Evolutionary conservation across 2,329 filamentous ascomycete genomes (phyloP).

Genomic region (Pseudogymnoascus sp.): DNA sequence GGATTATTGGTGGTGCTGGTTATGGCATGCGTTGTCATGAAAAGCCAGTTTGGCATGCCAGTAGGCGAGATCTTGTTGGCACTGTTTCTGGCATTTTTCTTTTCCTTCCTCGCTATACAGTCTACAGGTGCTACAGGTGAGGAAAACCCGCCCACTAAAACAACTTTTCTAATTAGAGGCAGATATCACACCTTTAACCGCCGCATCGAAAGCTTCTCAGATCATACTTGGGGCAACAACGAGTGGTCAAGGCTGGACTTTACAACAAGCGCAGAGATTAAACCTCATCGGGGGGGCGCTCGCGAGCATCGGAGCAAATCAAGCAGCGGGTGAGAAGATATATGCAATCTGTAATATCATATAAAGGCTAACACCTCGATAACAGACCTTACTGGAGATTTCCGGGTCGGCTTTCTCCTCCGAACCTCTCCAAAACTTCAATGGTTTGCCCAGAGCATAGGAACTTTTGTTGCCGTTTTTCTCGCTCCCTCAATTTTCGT

Average conservation of each 20-base stretch:
- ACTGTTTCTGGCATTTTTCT: slow-evolving; percentile 1
- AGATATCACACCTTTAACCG: neutral
- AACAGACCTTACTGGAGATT: neutral
- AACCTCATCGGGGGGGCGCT: neutral
- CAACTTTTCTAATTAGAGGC: neutral
- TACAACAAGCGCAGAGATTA: neutral
- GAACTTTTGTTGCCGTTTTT: slow-evolving; percentile 17
- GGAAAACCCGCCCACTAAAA: neutral
- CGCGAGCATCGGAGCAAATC: neutral
- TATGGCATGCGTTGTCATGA: slow-evolving; percentile 5
- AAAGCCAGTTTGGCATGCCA: neutral
- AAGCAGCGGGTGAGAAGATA: neutral
- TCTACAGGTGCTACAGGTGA: neutral
- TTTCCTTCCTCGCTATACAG: slow-evolving; percentile 5
- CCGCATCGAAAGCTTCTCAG: neutral
- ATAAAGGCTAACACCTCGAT: neutral
- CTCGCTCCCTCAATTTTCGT: slow-evolving; percentile 17
- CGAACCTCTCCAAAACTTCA: slow-evolving; percentile 3
- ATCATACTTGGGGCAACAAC: slow-evolving; percentile 5
- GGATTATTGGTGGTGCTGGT: neutral
- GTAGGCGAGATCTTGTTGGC: slow-evolving; percentile 1
- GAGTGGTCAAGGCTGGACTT: neutral
- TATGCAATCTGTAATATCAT: neutral
- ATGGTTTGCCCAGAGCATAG: slow-evolving; percentile 18
- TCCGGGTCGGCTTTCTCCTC: neutral